Base-by-base conservation (phyloP, 2,329 filamentous ascomycete genomes). In the Stachybotrys chartarum region DNA sequence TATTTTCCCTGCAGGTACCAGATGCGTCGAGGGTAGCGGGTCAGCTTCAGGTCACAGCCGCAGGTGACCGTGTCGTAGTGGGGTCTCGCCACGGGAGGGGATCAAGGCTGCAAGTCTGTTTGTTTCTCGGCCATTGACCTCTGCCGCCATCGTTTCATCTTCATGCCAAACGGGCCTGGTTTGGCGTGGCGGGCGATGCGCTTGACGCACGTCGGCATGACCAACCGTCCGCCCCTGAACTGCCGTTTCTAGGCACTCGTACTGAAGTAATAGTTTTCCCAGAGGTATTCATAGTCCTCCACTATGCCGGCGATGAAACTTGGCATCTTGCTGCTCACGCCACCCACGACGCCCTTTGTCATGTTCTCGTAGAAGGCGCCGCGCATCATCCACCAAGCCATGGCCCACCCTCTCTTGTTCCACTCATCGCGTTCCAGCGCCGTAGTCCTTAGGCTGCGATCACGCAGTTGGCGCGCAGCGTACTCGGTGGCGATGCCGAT, bases 351-450 rank as follows among this genome's bases (percentile, higher is more conserved):
- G 5, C 84, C 82, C 72, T 89, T 90, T 51, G 91, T 96, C 57
- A 97, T 80, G 64, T 91, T 90, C 72, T 97, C 90, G 72, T 99
- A 99, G 64, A 96, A 96, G 2, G 92, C 91, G n/a, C 94, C 93
- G 57, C 93, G 84, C 90, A 99, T 94, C 30, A 82, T 75, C 94
- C 94, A 99, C 93, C 94, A 97, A 18, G 86, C 88, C 78, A 97
- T 87, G 2, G 85, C 86, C 91, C 91, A 96, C 45, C 89, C 91
- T 59, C 94, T 81, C 72, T 90, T 91, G 67, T 80, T 85, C 79
- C 95, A 84, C 75, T 97, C 93, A 62, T 97, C 93, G 55, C 86
- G 84, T 74, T 99, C 94, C 17, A 99, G 78, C 8, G 88, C 84
- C 30, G 93, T 96, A 35, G 94, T 91, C 52, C 90, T 82, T 58